phyloP scores from a whole-genome alignment of 306 rosid species.

The Erythrophleum fordii region DNA sequence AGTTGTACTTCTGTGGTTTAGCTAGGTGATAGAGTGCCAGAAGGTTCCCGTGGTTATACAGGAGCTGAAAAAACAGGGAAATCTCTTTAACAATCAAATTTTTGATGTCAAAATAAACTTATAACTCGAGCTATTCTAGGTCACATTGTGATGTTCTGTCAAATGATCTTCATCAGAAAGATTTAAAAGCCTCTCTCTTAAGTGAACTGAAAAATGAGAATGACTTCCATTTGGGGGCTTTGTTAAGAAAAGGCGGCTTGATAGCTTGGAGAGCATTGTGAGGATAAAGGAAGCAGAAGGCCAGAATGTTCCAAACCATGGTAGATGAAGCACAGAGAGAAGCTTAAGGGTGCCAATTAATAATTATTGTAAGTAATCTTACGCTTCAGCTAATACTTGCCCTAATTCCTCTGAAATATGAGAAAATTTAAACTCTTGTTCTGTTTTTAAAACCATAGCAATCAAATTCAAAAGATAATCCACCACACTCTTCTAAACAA shows the following conservation, averaged over 20 bases:
- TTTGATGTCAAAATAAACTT: conserved; percentile 56
- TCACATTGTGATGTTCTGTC: conserved; percentile 56
- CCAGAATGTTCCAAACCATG: conserved; percentile 89
- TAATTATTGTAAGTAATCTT: too few species aligned
- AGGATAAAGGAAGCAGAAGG: conserved; percentile 95
- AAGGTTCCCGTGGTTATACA: too few species aligned
- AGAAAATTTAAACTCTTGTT: too few species aligned
- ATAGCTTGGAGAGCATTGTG: conserved; percentile 89
- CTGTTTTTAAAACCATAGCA: too few species aligned
- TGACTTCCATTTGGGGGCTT: conserved; percentile 67
- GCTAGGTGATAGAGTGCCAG: too few species aligned
- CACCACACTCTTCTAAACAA: too few species aligned
- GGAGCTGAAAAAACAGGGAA: too few species aligned
- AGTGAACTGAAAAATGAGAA: conserved; percentile 58
- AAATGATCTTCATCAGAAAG: conserved; percentile 65
- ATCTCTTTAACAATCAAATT: conserved; percentile 57
- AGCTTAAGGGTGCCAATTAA: conserved; percentile 79
- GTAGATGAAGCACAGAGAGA: conserved; percentile 94
- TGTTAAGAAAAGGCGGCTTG: conserved; percentile 66
- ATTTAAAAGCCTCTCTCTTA: conserved; percentile 61
- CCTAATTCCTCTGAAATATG: too few species aligned
- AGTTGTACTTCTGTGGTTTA: too few species aligned
- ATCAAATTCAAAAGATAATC: too few species aligned
- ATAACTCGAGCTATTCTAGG: conserved; percentile 64
- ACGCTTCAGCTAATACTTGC: too few species aligned